Conservation (phyloP, 1,284 basidiomycete species). For the Thecaphora frezii region DNA sequence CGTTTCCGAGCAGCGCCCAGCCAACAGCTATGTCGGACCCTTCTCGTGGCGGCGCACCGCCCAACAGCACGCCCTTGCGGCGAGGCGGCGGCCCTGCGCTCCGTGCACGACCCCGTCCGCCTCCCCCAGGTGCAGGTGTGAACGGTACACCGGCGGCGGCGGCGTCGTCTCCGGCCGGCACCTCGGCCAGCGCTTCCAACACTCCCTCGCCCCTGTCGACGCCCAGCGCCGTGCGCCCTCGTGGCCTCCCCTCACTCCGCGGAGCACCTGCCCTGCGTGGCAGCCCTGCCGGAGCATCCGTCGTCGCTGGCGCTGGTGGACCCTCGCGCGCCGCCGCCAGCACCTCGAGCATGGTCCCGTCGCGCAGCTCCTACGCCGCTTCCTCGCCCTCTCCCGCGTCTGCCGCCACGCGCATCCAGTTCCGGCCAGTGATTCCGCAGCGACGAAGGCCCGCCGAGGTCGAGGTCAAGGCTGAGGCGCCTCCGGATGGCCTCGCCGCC, state of each 20-base stretch:
- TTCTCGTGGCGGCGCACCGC: too few species aligned
- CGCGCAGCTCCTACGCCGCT: constrained; percentile 27
- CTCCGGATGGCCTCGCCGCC: too few species aligned
- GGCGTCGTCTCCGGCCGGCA: too few species aligned
- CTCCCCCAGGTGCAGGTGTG: too few species aligned
- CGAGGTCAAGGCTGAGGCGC: constrained; percentile 4
- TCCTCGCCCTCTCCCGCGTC: constrained; percentile 8
- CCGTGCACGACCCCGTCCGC: not conserved
- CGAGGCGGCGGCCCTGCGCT: not conserved
- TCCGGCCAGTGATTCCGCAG: constrained; percentile 51
- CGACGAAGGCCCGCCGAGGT: constrained; percentile 31
- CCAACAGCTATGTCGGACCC: not conserved
- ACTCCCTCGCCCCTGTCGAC: not conserved
- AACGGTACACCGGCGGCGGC: too few species aligned
- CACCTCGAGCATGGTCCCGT: constrained; percentile 29
- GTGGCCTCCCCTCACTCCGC: constrained; percentile 24
- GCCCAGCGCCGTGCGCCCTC: not conserved
- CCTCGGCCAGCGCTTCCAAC: too few species aligned
- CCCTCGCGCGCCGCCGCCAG: not conserved
- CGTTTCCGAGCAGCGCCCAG: not conserved
- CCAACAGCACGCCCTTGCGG: not conserved
- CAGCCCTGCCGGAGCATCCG: constrained; percentile 8
- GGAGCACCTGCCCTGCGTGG: constrained; percentile 23
- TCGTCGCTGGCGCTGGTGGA: not conserved
- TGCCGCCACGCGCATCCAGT: constrained; percentile 34